Base-by-base conservation (phyloP, 305 asterid genomes). In the Ilex paraguariensis region DNA sequence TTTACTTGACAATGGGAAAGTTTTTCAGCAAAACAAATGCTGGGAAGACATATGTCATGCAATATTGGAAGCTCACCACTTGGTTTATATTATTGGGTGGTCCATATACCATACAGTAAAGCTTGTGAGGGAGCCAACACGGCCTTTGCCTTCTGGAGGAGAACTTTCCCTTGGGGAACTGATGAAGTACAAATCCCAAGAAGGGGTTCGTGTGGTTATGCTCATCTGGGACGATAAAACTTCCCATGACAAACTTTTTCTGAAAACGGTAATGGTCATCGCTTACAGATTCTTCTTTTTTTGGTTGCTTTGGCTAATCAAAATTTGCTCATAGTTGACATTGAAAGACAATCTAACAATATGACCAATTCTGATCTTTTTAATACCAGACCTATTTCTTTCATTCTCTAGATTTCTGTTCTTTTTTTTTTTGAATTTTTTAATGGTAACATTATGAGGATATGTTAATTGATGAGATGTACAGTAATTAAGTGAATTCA, bases 31-130 rank as follows among this genome's bases (percentile, higher is more conserved):
- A 62, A 62, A 62, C 14, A 63, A 63, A 48, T 69, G 73, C 56
- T 69, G 73, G 73, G 73, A 69, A 63, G 73, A 69, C 21, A 69
- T 69, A 17, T 69, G 73, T 2, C 73, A 69, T 49, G 68, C 68
- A 32, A 56, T 69, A 13, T 21, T 69, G 59, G 68, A 56, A 14
- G 68, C 73, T 5, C 62, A 63, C 5, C 64, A 69, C 46, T 28
- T 69, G 6, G 49, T 69, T 45, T 69, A 69, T 62, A 31, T 69
- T 49, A 60, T 62, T 56, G 73, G 73, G 31, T 69, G 73, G 73
- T 69, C 73, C 7, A 56, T 69, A 39, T 69, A 46, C 51, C 68
- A 69, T 53, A 61, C 17, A n/a, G 68, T 69, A 36, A 58, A 65
- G 31, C 58, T 69, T 14, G 56, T 69, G 30, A 62, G 73, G 66